Conservation (phyloP, 1,139 yeast genomes). For the Lodderomyces orthopsilosis region DNA sequence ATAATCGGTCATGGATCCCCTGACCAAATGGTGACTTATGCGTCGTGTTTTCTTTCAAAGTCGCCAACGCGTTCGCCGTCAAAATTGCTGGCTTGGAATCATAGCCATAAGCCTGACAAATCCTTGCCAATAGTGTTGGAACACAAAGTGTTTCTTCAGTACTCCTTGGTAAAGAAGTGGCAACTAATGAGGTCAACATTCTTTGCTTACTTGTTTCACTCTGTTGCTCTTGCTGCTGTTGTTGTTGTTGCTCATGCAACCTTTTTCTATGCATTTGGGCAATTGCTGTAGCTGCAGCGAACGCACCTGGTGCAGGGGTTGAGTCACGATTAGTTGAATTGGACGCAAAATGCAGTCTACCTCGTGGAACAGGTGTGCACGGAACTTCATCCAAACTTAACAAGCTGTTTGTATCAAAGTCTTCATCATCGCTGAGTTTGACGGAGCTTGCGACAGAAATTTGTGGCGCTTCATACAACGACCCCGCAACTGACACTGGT, state of each 20-base stretch:
- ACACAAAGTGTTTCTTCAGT: slow-evolving; percentile 75
- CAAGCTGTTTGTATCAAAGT: slow-evolving; percentile 45
- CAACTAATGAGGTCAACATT: slow-evolving; percentile 61
- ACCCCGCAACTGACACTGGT: slow-evolving; percentile 63
- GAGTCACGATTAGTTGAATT: slow-evolving; percentile 31
- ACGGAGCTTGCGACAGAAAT: slow-evolving; percentile 34
- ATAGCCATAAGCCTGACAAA: slow-evolving; percentile 69
- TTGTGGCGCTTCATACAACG: slow-evolving; percentile 40
- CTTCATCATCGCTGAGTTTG: slow-evolving; percentile 47
- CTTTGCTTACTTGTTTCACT: slow-evolving; percentile 45
- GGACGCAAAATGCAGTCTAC: slow-evolving; percentile 14
- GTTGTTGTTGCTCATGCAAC: slow-evolving; percentile 18
- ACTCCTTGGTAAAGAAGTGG: slow-evolving; percentile 70
- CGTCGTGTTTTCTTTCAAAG: slow-evolving; percentile 49
- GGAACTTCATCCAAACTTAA: slow-evolving; percentile 30
- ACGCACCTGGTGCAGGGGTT: slow-evolving; percentile 72
- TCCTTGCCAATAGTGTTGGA: slow-evolving; percentile 65
- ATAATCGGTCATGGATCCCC: slow-evolving; percentile 16
- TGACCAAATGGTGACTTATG: slow-evolving; percentile 11
- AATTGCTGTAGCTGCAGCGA: slow-evolving; percentile 70
- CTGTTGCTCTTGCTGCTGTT: slow-evolving; percentile 21
- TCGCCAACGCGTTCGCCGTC: slow-evolving; percentile 68
- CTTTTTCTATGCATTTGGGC: slow-evolving; percentile 49
- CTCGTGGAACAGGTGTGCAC: slow-evolving; percentile 3
- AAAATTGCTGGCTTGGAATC: slow-evolving; percentile 64